A percentile compares a stretch with the other conserved stretches of the same genome.
phyloP scores from a whole-genome alignment of 2,329 filamentous ascomycete genomes.

The Sordariomycetes sp. region DNA sequence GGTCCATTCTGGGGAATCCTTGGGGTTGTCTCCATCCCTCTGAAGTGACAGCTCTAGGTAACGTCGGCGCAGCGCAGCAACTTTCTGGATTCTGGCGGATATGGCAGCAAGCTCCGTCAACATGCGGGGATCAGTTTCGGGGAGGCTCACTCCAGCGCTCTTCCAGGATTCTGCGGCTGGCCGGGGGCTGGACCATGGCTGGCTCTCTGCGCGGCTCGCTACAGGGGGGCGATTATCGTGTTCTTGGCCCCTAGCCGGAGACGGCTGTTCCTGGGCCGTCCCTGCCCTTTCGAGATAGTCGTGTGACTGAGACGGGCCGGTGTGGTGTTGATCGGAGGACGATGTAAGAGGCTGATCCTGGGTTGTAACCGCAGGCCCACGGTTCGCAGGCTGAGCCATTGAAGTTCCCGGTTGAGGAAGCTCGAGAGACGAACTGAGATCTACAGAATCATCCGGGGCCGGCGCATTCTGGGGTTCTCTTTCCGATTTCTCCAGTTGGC shows the following conservation, averaged over 20 bases:
- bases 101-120: slow-evolving; percentile 77
- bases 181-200: neutral
- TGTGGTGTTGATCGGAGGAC: neutral
- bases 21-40: slow-evolving; percentile 73
- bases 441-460: neutral
- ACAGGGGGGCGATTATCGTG: neutral
- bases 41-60: slow-evolving; percentile 84
- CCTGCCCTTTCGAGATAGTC: neutral
- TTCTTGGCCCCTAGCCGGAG: neutral
- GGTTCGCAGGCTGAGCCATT: neutral
- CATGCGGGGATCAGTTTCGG: slow-evolving; percentile 66
- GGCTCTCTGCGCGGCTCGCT: neutral
- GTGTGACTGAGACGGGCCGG: neutral
- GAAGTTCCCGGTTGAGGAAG: neutral
- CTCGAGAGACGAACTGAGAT: slow-evolving; percentile 1
- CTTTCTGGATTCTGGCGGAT: slow-evolving; percentile 79
- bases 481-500: neutral
- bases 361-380: neutral
- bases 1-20: slow-evolving; percentile 70
- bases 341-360: neutral
- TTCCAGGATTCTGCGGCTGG: neutral
- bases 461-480: neutral
- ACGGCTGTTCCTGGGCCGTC: neutral
- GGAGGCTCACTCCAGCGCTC: slow-evolving; percentile 31
- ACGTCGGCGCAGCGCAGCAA: slow-evolving; percentile 79